Conservation (phyloP, 2,329 filamentous ascomycete species). For the Talaromyces pinophilus region DNA sequence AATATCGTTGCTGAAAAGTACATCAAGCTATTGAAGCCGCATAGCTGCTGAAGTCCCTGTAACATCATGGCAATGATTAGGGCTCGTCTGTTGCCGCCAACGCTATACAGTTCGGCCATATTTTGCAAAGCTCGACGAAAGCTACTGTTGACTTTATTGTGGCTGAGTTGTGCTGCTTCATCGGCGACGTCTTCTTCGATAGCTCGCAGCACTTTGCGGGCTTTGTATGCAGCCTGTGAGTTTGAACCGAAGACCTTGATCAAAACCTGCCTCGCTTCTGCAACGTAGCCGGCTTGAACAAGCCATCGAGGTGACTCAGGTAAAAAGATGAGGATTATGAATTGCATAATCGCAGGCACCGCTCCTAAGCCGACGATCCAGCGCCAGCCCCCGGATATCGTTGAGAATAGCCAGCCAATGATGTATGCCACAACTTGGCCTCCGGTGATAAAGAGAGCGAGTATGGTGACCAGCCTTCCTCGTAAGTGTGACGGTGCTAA, state of each 20-base stretch:
- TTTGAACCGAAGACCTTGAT: conserved; percentile 61
- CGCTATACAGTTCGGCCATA: conserved; percentile 35
- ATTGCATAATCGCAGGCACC: conserved; percentile 72
- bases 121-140: conserved; percentile 32
- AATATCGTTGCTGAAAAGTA: conserved; percentile 88
- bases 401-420: conserved; percentile 72
- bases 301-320: conserved; percentile 91
- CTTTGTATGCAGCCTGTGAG: conserved; percentile 49
- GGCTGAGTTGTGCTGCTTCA: conserved; percentile 55
- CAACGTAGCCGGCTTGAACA: conserved; percentile 65
- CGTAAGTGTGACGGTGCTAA: conserved; percentile 74
- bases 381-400: conserved; percentile 69
- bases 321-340: conserved; percentile 67
- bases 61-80: conserved; percentile 82
- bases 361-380: conserved; percentile 91
- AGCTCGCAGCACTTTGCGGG: conserved; percentile 62
- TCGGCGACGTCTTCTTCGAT: conserved; percentile 76
- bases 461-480: conserved; percentile 78
- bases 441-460: conserved; percentile 78
- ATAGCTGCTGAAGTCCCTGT: conserved; percentile 84
- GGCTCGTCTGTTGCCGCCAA: conserved; percentile 63
- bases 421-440: conserved; percentile 90
- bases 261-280: conserved; percentile 66
- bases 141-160: conserved; percentile 32
- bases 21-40: conserved; percentile 89